Evolutionary conservation across 108 stramenopile species (phyloP).

Genomic region (Conticribra guillardii): DNA sequence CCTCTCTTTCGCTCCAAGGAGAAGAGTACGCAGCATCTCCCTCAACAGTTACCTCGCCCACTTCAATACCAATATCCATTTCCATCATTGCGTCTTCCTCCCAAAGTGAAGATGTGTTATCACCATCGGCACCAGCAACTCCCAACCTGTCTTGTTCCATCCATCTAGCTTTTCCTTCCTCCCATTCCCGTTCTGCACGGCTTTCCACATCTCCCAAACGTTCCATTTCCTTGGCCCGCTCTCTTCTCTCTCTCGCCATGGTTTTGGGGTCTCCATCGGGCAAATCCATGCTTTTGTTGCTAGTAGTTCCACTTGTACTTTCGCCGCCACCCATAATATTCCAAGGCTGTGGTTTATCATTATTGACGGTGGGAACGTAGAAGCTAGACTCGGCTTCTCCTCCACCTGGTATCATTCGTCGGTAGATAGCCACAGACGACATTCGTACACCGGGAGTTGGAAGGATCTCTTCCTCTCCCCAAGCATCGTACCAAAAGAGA

Average conservation of each 20-base stretch:
- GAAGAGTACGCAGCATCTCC: slow-evolving; percentile 42
- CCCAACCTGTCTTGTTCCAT: slow-evolving; percentile 12
- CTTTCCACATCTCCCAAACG: slow-evolving; percentile 42
- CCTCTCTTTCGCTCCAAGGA: slow-evolving; percentile 28
- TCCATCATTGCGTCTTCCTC: slow-evolving; percentile 16
- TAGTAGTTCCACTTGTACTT: background rate
- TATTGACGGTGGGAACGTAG: slow-evolving; percentile 31
- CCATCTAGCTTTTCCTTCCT: slow-evolving; percentile 46
- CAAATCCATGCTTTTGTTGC: slow-evolving; percentile 24
- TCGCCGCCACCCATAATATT: slow-evolving; percentile 6
- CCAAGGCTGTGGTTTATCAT: slow-evolving; percentile 5
- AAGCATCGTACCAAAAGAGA: slow-evolving; percentile 80
- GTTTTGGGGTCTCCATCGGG: slow-evolving; percentile 39
- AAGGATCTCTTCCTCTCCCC: slow-evolving; percentile 66
- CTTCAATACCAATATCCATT: slow-evolving; percentile 43
- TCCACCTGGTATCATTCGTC: slow-evolving; percentile 39
- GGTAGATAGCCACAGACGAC: slow-evolving; percentile 74
- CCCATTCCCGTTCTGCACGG: slow-evolving; percentile 48
- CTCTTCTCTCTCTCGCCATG: slow-evolving; percentile 32
- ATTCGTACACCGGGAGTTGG: slow-evolving; percentile 58
- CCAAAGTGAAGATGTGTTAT: background rate
- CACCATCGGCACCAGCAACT: background rate
- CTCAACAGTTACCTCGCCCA: slow-evolving; percentile 29
- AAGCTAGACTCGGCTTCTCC: slow-evolving; percentile 45
- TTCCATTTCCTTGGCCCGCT: slow-evolving; percentile 35